Evolutionary conservation across 2,329 filamentous ascomycete species (phyloP).

Genomic region (Plenodomus tracheiphilus): DNA sequence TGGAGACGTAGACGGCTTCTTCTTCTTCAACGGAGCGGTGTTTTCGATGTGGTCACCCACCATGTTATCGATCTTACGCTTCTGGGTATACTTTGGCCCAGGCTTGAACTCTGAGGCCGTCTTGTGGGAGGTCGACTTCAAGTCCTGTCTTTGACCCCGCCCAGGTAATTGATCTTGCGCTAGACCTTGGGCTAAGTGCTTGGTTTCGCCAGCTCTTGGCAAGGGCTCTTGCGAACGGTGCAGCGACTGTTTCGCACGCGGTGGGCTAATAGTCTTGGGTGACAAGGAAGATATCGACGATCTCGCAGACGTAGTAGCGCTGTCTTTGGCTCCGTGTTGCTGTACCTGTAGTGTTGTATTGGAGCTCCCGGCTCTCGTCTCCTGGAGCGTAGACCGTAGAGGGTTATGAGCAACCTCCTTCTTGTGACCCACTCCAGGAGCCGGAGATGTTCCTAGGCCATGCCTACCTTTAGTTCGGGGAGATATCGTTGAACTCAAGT

Average conservation of each 20-base stretch:
- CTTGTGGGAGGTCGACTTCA: not conserved
- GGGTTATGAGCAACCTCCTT: not conserved
- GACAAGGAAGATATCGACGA: not conserved
- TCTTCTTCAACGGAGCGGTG: not conserved
- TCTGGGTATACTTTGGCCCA: not conserved
- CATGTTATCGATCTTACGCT: slow-evolving; percentile 1
- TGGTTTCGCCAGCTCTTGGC: not conserved
- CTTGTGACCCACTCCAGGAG: too few species aligned
- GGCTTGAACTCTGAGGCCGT: too few species aligned
- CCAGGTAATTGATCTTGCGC: not conserved
- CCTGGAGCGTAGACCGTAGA: not conserved
- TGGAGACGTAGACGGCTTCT: not conserved
- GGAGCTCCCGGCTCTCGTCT: not conserved
- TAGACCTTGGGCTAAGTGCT: not conserved
- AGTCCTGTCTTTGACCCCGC: not conserved
- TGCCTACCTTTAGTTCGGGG: not conserved
- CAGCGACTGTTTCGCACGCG: not conserved
- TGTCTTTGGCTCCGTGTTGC: not conserved
- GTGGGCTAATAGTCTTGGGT: not conserved
- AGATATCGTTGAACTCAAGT: not conserved
- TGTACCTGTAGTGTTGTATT: not conserved
- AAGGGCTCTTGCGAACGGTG: too few species aligned
- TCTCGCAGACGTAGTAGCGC: not conserved
- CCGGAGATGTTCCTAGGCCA: too few species aligned
- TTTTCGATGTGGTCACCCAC: not conserved